Evolutionary conservation across 345 rosid species (phyloP).

Genomic region (Lenwebbia sp.): DNA sequence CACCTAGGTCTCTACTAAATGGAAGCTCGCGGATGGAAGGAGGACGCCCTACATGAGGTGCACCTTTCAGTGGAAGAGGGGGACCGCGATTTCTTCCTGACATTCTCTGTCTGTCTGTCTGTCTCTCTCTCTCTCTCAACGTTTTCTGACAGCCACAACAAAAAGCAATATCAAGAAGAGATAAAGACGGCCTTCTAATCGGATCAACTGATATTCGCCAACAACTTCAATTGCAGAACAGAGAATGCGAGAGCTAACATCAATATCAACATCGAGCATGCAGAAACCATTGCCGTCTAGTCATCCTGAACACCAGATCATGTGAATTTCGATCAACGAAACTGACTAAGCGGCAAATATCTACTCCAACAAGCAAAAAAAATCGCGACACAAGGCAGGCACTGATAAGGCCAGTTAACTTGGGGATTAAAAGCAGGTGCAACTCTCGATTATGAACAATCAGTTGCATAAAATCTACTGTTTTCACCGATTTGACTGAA

Average conservation of each 20-base stretch:
- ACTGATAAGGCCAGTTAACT: not conserved
- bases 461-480: not conserved
- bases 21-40: constrained; percentile 42
- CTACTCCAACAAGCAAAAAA: not conserved
- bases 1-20: constrained; percentile 46
- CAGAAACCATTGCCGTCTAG: not conserved
- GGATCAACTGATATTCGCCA: not conserved
- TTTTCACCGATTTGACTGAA: not conserved
- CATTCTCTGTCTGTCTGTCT: not conserved
- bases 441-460: not conserved
- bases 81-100: constrained; percentile 33
- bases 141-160: not conserved
- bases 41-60: constrained; percentile 34
- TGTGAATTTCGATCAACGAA: not conserved
- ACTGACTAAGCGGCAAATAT: not conserved
- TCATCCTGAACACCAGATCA: not conserved
- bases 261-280: not conserved
- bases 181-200: not conserved
- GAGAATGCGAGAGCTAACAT: not conserved
- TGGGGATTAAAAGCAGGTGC: not conserved
- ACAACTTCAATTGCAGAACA: not conserved
- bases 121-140: not conserved
- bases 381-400: not conserved
- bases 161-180: not conserved
- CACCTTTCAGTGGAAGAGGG: constrained; percentile 28